A percentile compares a stretch with the other conserved stretches of the same genome.
phyloP scores from a whole-genome alignment of 306 rosid species.

The Macrotyloma uniflorum region DNA sequence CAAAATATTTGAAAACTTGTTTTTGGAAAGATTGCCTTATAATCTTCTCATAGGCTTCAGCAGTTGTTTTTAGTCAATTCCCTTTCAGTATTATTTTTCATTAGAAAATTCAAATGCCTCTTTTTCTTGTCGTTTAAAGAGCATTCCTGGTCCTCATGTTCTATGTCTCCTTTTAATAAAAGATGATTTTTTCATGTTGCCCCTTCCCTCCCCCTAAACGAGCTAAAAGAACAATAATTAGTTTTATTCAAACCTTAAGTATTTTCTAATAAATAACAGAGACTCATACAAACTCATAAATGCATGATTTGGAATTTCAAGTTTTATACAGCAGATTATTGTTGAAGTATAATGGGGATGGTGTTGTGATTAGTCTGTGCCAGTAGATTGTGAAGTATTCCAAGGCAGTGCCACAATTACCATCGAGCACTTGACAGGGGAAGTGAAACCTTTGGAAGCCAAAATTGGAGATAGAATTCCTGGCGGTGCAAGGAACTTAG shows the following conservation, averaged over 20 bases:
- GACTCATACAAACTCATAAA: slow-evolving; percentile 17
- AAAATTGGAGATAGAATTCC: slow-evolving; percentile 89
- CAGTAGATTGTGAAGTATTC: slow-evolving; percentile 98
- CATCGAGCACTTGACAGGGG: slow-evolving; percentile 96
- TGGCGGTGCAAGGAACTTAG: slow-evolving; percentile 98
- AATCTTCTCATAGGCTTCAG: slow-evolving; percentile 12
- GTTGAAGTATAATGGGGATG: slow-evolving; percentile 64
- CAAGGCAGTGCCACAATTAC: slow-evolving; percentile 95
- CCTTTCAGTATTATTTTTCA: neutral
- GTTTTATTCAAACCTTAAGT: slow-evolving; percentile 8
- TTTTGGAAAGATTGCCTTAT: neutral
- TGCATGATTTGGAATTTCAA: slow-evolving; percentile 40
- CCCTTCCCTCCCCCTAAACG: neutral
- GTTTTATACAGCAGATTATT: slow-evolving; percentile 47
- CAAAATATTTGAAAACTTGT: neutral
- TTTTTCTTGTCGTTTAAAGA: slow-evolving; percentile 5
- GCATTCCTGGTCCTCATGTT: neutral
- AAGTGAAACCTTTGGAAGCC: slow-evolving; percentile 87
- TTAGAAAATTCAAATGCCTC: neutral
- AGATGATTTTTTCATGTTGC: neutral
- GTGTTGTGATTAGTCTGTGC: slow-evolving; percentile 98
- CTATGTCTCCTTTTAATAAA: neutral
- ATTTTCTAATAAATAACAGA: neutral
- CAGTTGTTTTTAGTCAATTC: neutral
- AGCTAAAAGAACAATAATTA: neutral